phyloP scores from a whole-genome alignment of 306 rosid species.

The Citrullus mucosospermus region DNA sequence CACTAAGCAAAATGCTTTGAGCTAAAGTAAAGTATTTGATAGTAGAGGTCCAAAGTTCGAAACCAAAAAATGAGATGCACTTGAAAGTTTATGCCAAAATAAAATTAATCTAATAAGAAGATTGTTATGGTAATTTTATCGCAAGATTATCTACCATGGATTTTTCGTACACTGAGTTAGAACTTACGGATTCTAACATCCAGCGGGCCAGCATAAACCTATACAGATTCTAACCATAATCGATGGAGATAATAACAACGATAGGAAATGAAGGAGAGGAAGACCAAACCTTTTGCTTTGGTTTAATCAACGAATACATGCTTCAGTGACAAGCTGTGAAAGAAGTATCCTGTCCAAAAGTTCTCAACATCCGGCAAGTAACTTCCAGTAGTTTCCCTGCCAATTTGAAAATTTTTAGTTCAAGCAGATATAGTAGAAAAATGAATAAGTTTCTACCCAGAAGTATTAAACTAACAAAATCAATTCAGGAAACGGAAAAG shows the following conservation, averaged over 20 bases:
- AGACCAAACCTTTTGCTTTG: background rate
- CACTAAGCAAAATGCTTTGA: no score
- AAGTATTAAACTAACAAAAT: background rate
- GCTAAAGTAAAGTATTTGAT: background rate
- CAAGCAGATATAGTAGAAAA: background rate
- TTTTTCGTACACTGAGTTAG: background rate
- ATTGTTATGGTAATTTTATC: background rate
- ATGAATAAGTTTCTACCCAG: background rate
- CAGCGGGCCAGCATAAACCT: background rate
- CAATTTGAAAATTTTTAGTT: background rate
- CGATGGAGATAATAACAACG: background rate
- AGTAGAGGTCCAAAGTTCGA: background rate
- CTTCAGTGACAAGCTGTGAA: slow-evolving; percentile 4
- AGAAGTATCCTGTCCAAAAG: slow-evolving; percentile 2
- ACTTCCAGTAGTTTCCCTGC: slow-evolving; percentile 4
- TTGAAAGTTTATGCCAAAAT: background rate
- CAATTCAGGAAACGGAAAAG: background rate
- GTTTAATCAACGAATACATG: background rate
- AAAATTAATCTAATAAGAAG: background rate
- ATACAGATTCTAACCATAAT: background rate
- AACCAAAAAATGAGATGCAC: background rate
- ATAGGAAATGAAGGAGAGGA: background rate
- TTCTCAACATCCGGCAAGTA: slow-evolving; percentile 2
- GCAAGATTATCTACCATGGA: background rate
- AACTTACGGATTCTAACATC: background rate